A percentile compares a stretch with the other conserved stretches of the same genome.
phyloP scores from a whole-genome alignment of 2,329 filamentous ascomycete genomes.

The Paraphoma sp. region DNA sequence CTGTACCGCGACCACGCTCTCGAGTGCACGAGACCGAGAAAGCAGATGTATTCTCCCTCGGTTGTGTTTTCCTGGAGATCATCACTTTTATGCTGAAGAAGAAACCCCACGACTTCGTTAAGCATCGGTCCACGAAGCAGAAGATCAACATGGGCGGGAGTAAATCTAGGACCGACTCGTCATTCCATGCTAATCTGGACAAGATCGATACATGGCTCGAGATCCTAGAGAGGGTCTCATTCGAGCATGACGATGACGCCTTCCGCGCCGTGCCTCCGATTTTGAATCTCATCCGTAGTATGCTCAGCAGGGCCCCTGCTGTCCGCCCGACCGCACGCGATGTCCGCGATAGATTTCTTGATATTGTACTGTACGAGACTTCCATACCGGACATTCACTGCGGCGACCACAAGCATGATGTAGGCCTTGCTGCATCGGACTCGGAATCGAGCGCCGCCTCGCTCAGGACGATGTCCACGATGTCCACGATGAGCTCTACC shows the following conservation, averaged over 20 bases:
- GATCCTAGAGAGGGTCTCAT: slow-evolving; percentile 65
- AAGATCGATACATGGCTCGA: slow-evolving; percentile 74
- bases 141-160: slow-evolving; percentile 53
- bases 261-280: slow-evolving; percentile 52
- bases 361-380: slow-evolving; percentile 39
- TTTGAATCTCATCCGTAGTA: slow-evolving; percentile 49
- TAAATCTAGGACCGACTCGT: slow-evolving; percentile 70
- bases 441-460: slow-evolving; percentile 37
- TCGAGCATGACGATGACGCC: slow-evolving; percentile 42
- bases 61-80: slow-evolving; percentile 75
- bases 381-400: slow-evolving; percentile 45
- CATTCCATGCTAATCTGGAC: slow-evolving; percentile 73
- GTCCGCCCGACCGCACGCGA: slow-evolving; percentile 50
- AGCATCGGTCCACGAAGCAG: slow-evolving; percentile 71
- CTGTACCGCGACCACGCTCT: slow-evolving; percentile 32
- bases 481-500: slow-evolving; percentile 7
- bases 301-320: slow-evolving; percentile 51
- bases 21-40: slow-evolving; percentile 47
- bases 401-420: slow-evolving; percentile 40
- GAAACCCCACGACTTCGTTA: slow-evolving; percentile 68
- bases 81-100: slow-evolving; percentile 73
- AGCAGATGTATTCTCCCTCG: slow-evolving; percentile 76
- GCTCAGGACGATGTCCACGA: slow-evolving; percentile 37
- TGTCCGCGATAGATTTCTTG: slow-evolving; percentile 48
- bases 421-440: slow-evolving; percentile 32